phyloP scores from a whole-genome alignment of 2,329 filamentous ascomycete genomes.

The Aspergillus novofumigatus region DNA sequence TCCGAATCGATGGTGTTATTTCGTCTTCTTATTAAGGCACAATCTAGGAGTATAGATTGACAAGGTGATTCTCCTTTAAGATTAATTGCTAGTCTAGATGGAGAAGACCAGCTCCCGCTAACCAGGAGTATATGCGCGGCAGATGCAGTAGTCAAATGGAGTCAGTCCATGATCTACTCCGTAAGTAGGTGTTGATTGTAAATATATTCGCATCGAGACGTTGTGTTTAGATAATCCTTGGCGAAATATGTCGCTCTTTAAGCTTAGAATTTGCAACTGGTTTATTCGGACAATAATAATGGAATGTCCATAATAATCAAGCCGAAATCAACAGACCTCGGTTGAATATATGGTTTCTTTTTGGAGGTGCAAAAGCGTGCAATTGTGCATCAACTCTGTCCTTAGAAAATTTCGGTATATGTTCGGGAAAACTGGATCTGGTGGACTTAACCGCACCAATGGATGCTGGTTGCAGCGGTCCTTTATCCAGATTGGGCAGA shows the following conservation, averaged over 20 bases:
- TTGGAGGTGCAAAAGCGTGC: not conserved
- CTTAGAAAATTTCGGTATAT: conserved; percentile 6
- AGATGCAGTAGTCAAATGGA: not conserved
- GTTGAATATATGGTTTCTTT: not conserved
- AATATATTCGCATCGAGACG: too few species aligned
- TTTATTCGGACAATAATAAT: not conserved
- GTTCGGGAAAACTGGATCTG: conserved; percentile 12
- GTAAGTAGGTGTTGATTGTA: too few species aligned
- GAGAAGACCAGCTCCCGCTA: not conserved
- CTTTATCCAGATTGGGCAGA: not conserved
- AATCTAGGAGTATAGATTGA: not conserved
- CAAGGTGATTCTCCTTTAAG: not conserved
- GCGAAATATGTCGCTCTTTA: not conserved
- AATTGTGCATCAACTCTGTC: not conserved
- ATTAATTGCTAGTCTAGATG: not conserved
- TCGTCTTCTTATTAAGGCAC: not conserved
- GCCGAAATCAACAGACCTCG: too few species aligned
- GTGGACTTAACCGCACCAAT: conserved; percentile 5
- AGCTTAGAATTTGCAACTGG: not conserved
- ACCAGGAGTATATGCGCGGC: not conserved
- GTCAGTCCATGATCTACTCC: too few species aligned
- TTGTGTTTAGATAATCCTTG: not conserved
- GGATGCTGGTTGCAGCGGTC: not conserved
- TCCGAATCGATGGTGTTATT: not conserved
- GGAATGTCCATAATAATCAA: not conserved